Percentiles rank a stretch among this genome's conserved stretches.
These are phyloP conservation scores for Russula compacta DNA, from an alignment of 768 basidiomycete genomes.

Conservation along the genomic window DNA sequence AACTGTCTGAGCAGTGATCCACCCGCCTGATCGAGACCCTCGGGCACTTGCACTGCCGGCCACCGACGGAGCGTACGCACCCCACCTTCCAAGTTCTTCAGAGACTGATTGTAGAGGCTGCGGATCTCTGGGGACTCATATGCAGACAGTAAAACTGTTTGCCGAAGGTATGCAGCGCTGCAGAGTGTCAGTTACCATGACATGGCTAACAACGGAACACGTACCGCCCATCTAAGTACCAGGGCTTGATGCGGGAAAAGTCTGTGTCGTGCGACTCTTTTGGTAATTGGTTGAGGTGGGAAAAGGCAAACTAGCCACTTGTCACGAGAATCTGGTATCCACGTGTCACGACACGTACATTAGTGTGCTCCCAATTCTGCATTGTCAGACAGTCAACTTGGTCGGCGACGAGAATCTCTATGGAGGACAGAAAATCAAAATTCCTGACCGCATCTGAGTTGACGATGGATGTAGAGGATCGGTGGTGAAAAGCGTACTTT, in stretches of 20 bases:
- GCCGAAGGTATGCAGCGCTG: conserved; percentile 80
- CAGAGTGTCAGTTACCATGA: background rate
- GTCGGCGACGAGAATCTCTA: conserved; percentile 86
- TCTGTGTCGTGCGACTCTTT: conserved; percentile 91
- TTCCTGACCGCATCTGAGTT: conserved; percentile 38
- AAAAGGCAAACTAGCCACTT: conserved; percentile 63
- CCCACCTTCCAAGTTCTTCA: conserved; percentile 84
- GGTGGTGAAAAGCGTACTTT: conserved; percentile 44
- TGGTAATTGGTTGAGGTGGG: conserved; percentile 78
- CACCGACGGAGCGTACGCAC: conserved; percentile 60
- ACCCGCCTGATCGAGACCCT: conserved; percentile 72
- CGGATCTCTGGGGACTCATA: conserved; percentile 88
- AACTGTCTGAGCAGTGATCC: background rate
- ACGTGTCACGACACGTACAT: conserved; percentile 40
- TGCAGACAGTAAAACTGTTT: conserved; percentile 78
- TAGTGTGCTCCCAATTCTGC: conserved; percentile 99
- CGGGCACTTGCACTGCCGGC: conserved; percentile 68
- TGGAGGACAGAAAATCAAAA: conserved; percentile 86
- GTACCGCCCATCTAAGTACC: conserved; percentile 94
- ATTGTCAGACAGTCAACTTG: conserved; percentile 88
- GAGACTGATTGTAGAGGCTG: conserved; percentile 59
- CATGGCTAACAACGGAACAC: conserved; percentile 25
- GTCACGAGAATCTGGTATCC: background rate
- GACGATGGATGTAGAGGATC: background rate
- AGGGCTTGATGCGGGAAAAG: conserved; percentile 94